Evolutionary conservation across 129 eudicot species (phyloP).

Genomic region (Gnaphalium uliginosum): DNA sequence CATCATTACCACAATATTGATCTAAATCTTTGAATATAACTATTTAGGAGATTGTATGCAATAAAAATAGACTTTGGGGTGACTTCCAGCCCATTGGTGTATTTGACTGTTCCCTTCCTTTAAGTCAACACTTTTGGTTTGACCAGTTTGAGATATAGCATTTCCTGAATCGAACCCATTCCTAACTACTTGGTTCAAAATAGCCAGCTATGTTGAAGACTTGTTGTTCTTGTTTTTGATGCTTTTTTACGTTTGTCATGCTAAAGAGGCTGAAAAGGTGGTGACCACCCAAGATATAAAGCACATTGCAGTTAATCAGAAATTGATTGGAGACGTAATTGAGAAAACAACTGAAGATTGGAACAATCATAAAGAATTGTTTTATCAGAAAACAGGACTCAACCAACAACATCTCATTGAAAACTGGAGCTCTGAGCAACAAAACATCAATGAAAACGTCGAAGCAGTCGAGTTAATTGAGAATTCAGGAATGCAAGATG

Average conservation of each 20-base stretch:
- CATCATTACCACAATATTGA: neutral
- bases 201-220: neutral
- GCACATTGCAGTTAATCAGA: constrained; percentile 65
- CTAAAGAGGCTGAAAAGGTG: constrained; percentile 57
- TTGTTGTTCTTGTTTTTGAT: neutral
- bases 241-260: constrained; percentile 8
- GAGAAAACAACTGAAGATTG: constrained; percentile 60
- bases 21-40: neutral
- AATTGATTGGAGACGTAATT: constrained; percentile 64
- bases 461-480: constrained; percentile 26
- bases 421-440: constrained; percentile 15
- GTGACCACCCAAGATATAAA: constrained; percentile 56
- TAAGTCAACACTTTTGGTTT: neutral
- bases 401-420: constrained; percentile 17
- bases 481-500: constrained; percentile 19
- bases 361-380: constrained; percentile 47
- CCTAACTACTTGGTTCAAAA: neutral
- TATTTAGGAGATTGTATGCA: neutral
- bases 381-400: constrained; percentile 57
- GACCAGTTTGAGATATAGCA: neutral
- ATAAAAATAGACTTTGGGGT: neutral
- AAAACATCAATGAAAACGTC: constrained; percentile 12
- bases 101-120: neutral
- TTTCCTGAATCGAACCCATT: neutral
- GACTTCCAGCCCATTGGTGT: neutral